Evolutionary conservation across 345 rosid genomes (phyloP).

Genomic region (Citrus mangshanensis): DNA sequence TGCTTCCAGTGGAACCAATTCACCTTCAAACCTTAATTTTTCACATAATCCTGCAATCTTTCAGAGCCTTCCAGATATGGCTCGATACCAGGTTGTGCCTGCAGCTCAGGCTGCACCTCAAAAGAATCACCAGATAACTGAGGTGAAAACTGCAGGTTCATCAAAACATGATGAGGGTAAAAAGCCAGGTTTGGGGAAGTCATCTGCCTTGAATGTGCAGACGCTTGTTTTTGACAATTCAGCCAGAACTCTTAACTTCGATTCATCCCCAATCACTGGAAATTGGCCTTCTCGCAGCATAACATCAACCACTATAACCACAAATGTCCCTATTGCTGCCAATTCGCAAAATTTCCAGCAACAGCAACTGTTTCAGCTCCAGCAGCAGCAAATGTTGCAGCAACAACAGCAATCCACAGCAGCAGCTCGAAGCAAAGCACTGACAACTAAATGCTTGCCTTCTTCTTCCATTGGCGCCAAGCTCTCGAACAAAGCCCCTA

Average conservation of each 20-base stretch:
- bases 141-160: slow-evolving; percentile 37
- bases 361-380: slow-evolving; percentile 30
- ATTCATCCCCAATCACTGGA: slow-evolving; percentile 33
- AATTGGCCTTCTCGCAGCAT: slow-evolving; percentile 39
- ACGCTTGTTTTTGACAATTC: slow-evolving; percentile 51
- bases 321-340: slow-evolving; percentile 25
- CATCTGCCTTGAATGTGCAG: slow-evolving; percentile 31
- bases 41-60: slow-evolving; percentile 33
- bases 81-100: slow-evolving; percentile 33
- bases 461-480: slow-evolving; percentile 20
- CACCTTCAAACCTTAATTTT: slow-evolving; percentile 44
- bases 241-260: slow-evolving; percentile 44
- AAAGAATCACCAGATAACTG: slow-evolving; percentile 38
- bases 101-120: slow-evolving; percentile 31
- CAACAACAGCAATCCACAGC: slow-evolving; percentile 32
- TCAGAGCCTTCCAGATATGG: slow-evolving; percentile 30
- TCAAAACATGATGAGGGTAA: slow-evolving; percentile 36
- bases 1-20: slow-evolving; percentile 33
- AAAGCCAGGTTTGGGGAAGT: slow-evolving; percentile 31
- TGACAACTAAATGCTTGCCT: slow-evolving; percentile 15
- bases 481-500: slow-evolving; percentile 15
- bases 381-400: slow-evolving; percentile 33
- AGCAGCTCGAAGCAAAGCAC: slow-evolving; percentile 29
- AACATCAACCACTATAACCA: slow-evolving; percentile 10
- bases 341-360: slow-evolving; percentile 25